phyloP scores from a whole-genome alignment of 2,329 filamentous ascomycete species.

The Colletotrichum aenigma region DNA sequence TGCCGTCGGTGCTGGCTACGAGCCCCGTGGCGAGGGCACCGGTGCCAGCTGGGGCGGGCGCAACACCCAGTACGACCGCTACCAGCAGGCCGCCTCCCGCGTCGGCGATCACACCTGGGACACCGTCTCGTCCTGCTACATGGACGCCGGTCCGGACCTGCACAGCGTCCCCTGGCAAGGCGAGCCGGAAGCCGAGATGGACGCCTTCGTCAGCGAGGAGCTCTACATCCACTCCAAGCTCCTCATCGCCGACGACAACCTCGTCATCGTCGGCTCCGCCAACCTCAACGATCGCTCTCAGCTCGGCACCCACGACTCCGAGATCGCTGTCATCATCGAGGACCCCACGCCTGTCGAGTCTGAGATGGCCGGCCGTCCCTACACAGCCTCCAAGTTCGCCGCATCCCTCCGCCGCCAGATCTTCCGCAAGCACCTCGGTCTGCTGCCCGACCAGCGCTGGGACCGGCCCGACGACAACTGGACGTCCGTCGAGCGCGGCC shows the following conservation, averaged over 20 bases:
- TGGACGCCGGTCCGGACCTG: constrained; percentile 77
- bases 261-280: constrained; percentile 79
- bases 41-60: constrained; percentile 31
- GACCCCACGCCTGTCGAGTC: constrained; percentile 74
- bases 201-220: constrained; percentile 67
- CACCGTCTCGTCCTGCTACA: constrained; percentile 80
- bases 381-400: constrained; percentile 76
- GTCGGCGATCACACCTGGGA: constrained; percentile 69
- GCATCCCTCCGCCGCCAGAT: constrained; percentile 82
- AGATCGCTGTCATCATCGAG: constrained; percentile 89
- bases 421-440: constrained; percentile 89
- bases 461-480: constrained; percentile 76
- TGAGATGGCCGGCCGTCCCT: constrained; percentile 75
- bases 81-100: constrained; percentile 71
- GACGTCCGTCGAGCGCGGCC: constrained; percentile 70
- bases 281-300: constrained; percentile 71
- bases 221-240: constrained; percentile 71
- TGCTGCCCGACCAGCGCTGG: constrained; percentile 76
- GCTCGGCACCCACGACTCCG: constrained; percentile 82
- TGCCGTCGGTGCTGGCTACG: constrained; percentile 52
- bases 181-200: constrained; percentile 57
- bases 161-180: constrained; percentile 61
- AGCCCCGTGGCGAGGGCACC: constrained; percentile 35
- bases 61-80: constrained; percentile 64
- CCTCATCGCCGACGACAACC: constrained; percentile 80